Evolutionary conservation across 1,284 basidiomycete genomes (phyloP).

Genomic region (Singerocomus inundabilis): DNA sequence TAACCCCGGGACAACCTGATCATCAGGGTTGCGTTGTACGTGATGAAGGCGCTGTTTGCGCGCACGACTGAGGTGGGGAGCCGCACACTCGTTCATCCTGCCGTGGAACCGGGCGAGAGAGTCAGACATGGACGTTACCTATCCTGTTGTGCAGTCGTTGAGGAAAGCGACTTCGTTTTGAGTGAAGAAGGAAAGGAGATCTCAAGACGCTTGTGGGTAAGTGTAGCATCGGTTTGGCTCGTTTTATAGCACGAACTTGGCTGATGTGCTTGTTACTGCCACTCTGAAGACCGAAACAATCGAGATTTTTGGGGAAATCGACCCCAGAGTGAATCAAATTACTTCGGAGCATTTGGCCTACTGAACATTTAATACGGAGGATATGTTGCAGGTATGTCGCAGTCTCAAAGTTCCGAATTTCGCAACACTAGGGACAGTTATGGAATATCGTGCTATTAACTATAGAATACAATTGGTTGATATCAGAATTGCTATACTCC

Average conservation of each 20-base stretch:
- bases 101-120: slow-evolving; percentile 21
- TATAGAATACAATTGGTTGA: background rate
- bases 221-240: background rate
- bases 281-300: slow-evolving; percentile 24
- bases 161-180: slow-evolving; percentile 29
- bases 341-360: slow-evolving; percentile 22
- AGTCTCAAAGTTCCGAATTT: background rate
- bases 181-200: slow-evolving; percentile 29
- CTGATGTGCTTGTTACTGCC: slow-evolving; percentile 4
- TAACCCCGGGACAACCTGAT: slow-evolving; percentile 32
- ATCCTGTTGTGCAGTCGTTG: slow-evolving; percentile 24
- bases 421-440: background rate
- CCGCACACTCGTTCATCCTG: slow-evolving; percentile 29
- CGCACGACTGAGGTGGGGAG: slow-evolving; percentile 34
- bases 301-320: slow-evolving; percentile 22
- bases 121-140: slow-evolving; percentile 30
- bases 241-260: background rate
- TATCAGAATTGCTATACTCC: background rate
- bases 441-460: too few species aligned
- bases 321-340: slow-evolving; percentile 29
- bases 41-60: slow-evolving; percentile 22
- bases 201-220: slow-evolving; percentile 30
- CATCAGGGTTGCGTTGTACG: background rate
- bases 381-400: background rate
- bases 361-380: slow-evolving; percentile 7